Conservation (phyloP, 352 stramenopile genomes). For the Globisporangium carolinianum region DNA sequence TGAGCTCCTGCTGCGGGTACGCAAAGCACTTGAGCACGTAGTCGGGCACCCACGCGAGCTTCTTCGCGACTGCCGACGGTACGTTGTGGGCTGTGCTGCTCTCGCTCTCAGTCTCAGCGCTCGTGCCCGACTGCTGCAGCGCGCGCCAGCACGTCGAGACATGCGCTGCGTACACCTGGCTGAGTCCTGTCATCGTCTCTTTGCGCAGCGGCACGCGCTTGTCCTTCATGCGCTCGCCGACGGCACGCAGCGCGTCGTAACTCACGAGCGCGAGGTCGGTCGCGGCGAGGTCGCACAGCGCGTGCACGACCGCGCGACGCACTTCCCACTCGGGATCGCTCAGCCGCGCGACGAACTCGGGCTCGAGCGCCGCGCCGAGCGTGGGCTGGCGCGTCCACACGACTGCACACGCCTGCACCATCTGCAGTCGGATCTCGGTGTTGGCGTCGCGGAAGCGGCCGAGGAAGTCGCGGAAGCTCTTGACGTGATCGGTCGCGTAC, state of each 20-base stretch:
- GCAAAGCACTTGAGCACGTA: conserved; percentile 84
- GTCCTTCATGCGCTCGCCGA: conserved; percentile 86
- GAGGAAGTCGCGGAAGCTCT: conserved; percentile 82
- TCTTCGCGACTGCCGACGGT: conserved; percentile 35
- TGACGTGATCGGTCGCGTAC: conserved; percentile 71
- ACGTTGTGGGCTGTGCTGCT: conserved; percentile 22
- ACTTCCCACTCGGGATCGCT: conserved; percentile 84
- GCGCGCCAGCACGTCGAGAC: conserved; percentile 44
- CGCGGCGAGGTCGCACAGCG: conserved; percentile 74
- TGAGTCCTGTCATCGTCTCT: conserved; percentile 85
- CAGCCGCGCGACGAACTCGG: conserved; percentile 63
- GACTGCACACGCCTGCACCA: conserved; percentile 63
- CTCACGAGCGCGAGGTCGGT: conserved; percentile 63
- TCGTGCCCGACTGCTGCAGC: neutral
- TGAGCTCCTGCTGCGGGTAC: conserved; percentile 78
- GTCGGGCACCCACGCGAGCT: conserved; percentile 77
- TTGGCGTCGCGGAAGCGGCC: conserved; percentile 81
- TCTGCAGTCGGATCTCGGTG: conserved; percentile 83
- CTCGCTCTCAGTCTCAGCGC: conserved; percentile 14
- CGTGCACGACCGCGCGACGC: conserved; percentile 63
- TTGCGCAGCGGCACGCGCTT: conserved; percentile 77
- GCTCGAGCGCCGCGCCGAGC: conserved; percentile 48
- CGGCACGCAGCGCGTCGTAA: conserved; percentile 55
- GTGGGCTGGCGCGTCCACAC: conserved; percentile 73
- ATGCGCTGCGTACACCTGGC: conserved; percentile 72